Evolutionary conservation across 108 stramenopile genomes (phyloP), one percentile per base, ranked within the genome.

Genomic region (Tribonema minus): DNA sequence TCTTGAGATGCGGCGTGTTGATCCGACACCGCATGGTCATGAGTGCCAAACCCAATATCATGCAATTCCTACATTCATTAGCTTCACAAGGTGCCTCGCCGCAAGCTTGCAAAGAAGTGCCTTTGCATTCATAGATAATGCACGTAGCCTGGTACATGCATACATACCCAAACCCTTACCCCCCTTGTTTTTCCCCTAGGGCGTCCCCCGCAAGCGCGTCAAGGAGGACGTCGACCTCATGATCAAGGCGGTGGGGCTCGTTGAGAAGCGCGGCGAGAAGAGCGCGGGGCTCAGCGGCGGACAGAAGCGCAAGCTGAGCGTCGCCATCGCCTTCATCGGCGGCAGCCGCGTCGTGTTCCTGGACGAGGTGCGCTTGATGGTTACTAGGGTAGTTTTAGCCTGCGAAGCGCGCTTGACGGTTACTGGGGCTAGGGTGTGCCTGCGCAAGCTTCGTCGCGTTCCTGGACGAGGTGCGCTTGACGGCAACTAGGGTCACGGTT

Each of bases 301-400:
- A 3, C 92, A 93, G 91, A 89, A 93, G 72, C 86, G 95, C 1
- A 91, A 94, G 73, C 87, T 96, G 40, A 92, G 90, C 27, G 88
- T 94, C 65, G 95, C 88, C 27, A 91, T 94, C 12, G 90, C 91
- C 3, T 70, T 94, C 39, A 82, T 93, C 46, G 95, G 92, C 33
- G 90, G 90, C 37, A 87, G 91, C 41, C 39, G 80, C 37, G 76
- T 93, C 6, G 82, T 94, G 29, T 54, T 93, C 59, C 81, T 96
- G 25, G 93, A 94, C 76, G 95, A 95, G 46, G 46, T 54, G 15
- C 9, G 46, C 20, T 0, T 63, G 0, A 30, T 68, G 0, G 20
- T 31, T 1, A 1, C 1, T 70, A 39, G 76, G 31, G 76, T 93
- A 5, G 82, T 67, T 27, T 88, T 93, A 26, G 80, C 94, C 6